Percentiles rank a stretch among this genome's conserved stretches.
Evolutionary conservation across 2,329 filamentous ascomycete genomes (phyloP).

Genomic region (Phialemoniopsis sp.): DNA sequence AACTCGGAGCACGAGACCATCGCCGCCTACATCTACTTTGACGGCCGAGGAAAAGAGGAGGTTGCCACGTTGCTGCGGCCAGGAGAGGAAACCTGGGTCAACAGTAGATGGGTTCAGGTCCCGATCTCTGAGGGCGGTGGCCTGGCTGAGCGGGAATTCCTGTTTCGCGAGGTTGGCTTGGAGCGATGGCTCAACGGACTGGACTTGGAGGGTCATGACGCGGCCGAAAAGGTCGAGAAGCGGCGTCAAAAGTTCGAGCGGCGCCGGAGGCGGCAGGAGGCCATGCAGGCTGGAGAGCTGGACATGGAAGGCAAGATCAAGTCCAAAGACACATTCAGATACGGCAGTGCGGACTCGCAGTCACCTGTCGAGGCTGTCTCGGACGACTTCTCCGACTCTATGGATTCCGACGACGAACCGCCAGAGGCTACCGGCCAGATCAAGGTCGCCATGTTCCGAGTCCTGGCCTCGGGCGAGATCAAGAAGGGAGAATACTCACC

Average conservation of each 20-base stretch:
- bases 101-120: constrained; percentile 95
- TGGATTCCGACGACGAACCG: constrained; percentile 74
- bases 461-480: constrained; percentile 92
- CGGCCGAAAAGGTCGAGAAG: constrained; percentile 84
- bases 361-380: constrained; percentile 67
- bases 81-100: constrained; percentile 98
- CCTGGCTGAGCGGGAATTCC: constrained; percentile 90
- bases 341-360: constrained; percentile 68
- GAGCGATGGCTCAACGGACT: constrained; percentile 96
- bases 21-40: constrained; percentile 96
- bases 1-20: constrained; percentile 94
- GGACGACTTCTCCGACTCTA: constrained; percentile 60
- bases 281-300: constrained; percentile 28
- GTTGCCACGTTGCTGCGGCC: constrained; percentile 89
- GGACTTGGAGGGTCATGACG: constrained; percentile 90
- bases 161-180: constrained; percentile 94
- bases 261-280: constrained; percentile 61
- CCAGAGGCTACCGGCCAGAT: constrained; percentile 96
- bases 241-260: constrained; percentile 76
- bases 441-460: constrained; percentile 94
- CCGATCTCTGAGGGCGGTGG: constrained; percentile 88
- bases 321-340: constrained; percentile 63
- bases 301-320: constrained; percentile 38
- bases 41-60: constrained; percentile 91
- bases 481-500: constrained; percentile 98